Evolutionary conservation across 768 basidiomycete genomes (phyloP).

Genomic region (Mycena albidolilacea): DNA sequence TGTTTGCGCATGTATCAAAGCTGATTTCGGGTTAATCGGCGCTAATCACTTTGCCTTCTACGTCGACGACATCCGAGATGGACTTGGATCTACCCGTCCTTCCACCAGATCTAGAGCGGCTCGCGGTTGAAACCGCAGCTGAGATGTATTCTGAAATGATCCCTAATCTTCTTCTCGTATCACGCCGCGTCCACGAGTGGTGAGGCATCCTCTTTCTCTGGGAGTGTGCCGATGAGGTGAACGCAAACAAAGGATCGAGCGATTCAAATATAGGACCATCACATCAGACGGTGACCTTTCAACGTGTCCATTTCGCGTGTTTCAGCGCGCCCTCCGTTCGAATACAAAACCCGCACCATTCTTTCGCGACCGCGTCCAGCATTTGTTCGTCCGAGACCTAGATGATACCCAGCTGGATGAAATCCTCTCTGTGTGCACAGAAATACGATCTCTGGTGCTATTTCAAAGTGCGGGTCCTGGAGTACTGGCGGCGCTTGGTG

Average conservation of each 20-base stretch:
- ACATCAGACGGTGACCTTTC: slow-evolving; percentile 3
- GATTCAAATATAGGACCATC: not conserved
- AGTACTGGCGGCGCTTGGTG: too few species aligned
- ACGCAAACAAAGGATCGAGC: slow-evolving; percentile 1
- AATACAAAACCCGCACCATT: too few species aligned
- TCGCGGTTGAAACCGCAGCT: not conserved
- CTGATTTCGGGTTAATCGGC: too few species aligned
- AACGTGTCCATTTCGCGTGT: slow-evolving; percentile 1
- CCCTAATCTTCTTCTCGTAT: not conserved
- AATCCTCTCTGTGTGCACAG: too few species aligned
- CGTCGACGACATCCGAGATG: not conserved
- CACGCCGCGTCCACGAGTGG: slow-evolving; percentile 7
- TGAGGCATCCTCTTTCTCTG: not conserved
- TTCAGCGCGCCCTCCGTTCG: too few species aligned
- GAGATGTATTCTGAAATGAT: not conserved
- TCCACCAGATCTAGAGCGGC: slow-evolving; percentile 3
- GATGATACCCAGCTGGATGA: too few species aligned
- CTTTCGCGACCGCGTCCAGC: too few species aligned
- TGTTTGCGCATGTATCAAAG: too few species aligned
- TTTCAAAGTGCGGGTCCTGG: too few species aligned
- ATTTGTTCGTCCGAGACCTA: too few species aligned
- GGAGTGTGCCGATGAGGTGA: not conserved
- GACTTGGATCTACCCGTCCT: slow-evolving; percentile 5
- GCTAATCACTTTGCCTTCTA: too few species aligned
- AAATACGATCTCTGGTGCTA: too few species aligned